Evolutionary conservation across 2,329 filamentous ascomycete species (phyloP).

Genomic region (Aspergillus calidoustus): DNA sequence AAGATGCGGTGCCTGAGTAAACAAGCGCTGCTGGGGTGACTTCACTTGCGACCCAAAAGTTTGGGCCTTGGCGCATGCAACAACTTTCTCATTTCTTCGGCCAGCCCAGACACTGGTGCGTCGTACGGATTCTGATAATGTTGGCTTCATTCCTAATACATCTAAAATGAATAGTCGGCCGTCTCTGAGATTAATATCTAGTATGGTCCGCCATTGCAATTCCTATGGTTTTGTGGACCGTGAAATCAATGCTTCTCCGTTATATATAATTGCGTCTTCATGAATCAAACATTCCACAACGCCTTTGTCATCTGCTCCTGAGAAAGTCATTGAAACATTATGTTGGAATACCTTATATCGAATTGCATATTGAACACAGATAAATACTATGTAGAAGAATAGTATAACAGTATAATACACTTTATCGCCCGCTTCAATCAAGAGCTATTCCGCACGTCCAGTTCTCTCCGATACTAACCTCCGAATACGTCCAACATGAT

Average conservation of each 20-base stretch:
- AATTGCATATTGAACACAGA: background rate
- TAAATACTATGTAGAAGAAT: background rate
- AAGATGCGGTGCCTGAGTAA: constrained; percentile 21
- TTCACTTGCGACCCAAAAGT: constrained; percentile 24
- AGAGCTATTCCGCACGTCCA: background rate
- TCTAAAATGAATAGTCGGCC: background rate
- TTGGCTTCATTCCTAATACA: background rate
- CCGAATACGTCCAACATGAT: constrained; percentile 35
- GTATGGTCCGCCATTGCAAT: background rate
- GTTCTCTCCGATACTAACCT: constrained; percentile 35
- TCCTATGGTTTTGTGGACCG: background rate
- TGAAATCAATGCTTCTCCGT: background rate
- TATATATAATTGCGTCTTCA: background rate
- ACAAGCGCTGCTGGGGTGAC: constrained; percentile 32
- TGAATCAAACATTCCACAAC: background rate
- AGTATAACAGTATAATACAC: constrained; percentile 11
- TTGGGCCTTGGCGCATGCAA: constrained; percentile 18
- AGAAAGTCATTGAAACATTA: background rate
- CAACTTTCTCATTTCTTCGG: background rate
- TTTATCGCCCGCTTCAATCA: background rate
- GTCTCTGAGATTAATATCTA: background rate
- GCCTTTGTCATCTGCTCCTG: background rate
- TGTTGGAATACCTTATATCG: background rate
- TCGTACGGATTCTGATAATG: background rate
- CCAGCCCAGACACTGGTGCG: background rate